phyloP scores from a whole-genome alignment of 1,139 yeast genomes.

The Saccharomyces hybrid region DNA sequence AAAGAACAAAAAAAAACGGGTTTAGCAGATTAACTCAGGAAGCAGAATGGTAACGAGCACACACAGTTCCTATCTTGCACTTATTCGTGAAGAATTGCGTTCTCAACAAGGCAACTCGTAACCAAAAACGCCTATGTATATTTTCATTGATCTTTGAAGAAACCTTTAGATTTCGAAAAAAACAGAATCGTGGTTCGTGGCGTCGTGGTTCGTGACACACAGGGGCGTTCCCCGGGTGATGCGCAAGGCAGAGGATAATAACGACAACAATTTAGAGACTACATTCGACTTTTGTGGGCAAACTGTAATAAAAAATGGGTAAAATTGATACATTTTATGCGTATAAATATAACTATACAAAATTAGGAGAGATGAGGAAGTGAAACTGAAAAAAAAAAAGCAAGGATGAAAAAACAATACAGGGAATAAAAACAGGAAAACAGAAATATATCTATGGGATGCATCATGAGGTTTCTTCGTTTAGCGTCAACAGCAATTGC shows the following conservation, averaged over 20 bases:
- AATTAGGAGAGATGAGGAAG: background rate
- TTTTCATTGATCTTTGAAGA: background rate
- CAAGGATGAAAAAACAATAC: background rate
- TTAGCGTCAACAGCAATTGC: conserved; percentile 66
- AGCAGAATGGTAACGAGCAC: background rate
- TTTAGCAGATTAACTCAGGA: background rate
- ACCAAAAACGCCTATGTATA: background rate
- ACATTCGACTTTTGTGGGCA: background rate
- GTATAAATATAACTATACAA: background rate
- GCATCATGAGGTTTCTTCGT: conserved; percentile 19
- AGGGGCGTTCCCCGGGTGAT: background rate
- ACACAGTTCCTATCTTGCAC: background rate
- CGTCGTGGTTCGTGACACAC: background rate
- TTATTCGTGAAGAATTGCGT: background rate
- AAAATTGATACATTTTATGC: background rate
- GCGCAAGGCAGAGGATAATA: background rate
- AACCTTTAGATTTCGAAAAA: conserved; percentile 1
- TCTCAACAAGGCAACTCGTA: background rate
- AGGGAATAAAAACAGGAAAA: background rate
- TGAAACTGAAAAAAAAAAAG: background rate
- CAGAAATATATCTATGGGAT: background rate
- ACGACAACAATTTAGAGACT: background rate
- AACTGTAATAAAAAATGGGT: background rate
- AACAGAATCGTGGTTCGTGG: background rate
- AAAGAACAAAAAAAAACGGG: background rate